A percentile compares a stretch with the other conserved stretches of the same genome.
phyloP scores from a whole-genome alignment of 179 eudicot genomes.

The Pouteria campechiana region DNA sequence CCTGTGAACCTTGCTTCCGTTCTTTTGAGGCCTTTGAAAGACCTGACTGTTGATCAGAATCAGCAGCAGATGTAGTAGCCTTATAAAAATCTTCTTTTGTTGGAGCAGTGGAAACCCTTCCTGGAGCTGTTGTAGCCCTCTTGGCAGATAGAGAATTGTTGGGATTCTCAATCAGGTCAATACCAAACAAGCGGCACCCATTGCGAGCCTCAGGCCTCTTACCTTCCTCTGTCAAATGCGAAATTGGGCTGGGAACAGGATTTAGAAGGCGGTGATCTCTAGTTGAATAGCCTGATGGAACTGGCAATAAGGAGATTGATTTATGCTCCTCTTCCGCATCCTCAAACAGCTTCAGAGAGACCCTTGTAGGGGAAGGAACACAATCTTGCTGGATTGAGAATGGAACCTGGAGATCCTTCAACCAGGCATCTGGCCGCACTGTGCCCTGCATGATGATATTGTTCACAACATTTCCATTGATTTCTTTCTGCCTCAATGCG shows the following conservation, averaged over 20 bases:
- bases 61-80: conserved; percentile 20
- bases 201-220: conserved; percentile 29
- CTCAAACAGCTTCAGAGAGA: conserved; percentile 18
- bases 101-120: conserved; percentile 1
- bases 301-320: conserved; percentile 8
- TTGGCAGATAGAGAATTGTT: conserved; percentile 3
- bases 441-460: conserved; percentile 9
- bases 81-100: conserved; percentile 13
- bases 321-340: conserved; percentile 21
- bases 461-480: no score
- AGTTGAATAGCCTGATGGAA: conserved; percentile 12
- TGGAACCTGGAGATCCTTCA: conserved; percentile 4
- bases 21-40: conserved; percentile 25
- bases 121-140: conserved; percentile 15
- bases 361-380: conserved; percentile 17
- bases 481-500: conserved; percentile 16
- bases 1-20: conserved; percentile 17
- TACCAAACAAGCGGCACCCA: conserved; percentile 65
- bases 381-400: conserved; percentile 2
- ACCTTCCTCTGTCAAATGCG: conserved; percentile 16
- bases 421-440: conserved; percentile 11
- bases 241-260: conserved; percentile 8
- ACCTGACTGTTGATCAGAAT: conserved; percentile 19
- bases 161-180: conserved; percentile 44
- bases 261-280: no score